Evolutionary conservation across 139 green algal genomes (phyloP), one percentile per base, ranked within the genome.

Genomic region (Gonium pectorale): DNA sequence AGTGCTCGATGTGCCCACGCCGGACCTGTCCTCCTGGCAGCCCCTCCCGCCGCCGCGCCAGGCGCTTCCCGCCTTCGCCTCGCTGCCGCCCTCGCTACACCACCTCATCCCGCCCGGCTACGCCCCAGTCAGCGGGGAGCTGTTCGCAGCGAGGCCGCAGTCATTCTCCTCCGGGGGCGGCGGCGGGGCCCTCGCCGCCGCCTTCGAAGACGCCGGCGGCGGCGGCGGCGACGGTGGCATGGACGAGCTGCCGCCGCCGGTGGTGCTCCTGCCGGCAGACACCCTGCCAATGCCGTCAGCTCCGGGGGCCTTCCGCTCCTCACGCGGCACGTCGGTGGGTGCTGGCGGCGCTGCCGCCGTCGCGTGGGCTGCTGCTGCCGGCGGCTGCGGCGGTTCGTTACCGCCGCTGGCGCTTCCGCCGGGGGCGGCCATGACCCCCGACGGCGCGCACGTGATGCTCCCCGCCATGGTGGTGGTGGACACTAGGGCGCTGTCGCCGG

Each of bases 1-100:
- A 37, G 72, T 80, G 38, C 72, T 80, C 0, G 38, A 80, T 22
- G 72, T 80, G 52, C 72, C 72, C 27, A 68, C 22, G 35, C 72
- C 72, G 11, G 72, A 80, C 54, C 72, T 80, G 3, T 40, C 52
- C 27, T 51, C 72, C 19, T 80, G 72, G 72, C 35, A 67, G 22
- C 72, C 72, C 22, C 54, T 80, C 2, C 41, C 27, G 44, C 67
- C 40, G 67, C 40, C 38, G 40, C 67, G 24, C 49, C 17, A 13
- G 49, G 49, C 13, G 49, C 49, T n/a, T 51, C 21, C 66, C 29
- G 37, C 66, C 66, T 13, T 56, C 13, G 13, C 49, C 17, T 56
- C 67, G 38, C 27, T 9, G 33, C 67, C 24, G 13, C 40, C 40
- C 22, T 54, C 60, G 6, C 5, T 67, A 7, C 3, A 41, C 3